phyloP scores from a whole-genome alignment of 495 filamentous ascomycete genomes.

The Friedmanniomyces endolithicus region DNA sequence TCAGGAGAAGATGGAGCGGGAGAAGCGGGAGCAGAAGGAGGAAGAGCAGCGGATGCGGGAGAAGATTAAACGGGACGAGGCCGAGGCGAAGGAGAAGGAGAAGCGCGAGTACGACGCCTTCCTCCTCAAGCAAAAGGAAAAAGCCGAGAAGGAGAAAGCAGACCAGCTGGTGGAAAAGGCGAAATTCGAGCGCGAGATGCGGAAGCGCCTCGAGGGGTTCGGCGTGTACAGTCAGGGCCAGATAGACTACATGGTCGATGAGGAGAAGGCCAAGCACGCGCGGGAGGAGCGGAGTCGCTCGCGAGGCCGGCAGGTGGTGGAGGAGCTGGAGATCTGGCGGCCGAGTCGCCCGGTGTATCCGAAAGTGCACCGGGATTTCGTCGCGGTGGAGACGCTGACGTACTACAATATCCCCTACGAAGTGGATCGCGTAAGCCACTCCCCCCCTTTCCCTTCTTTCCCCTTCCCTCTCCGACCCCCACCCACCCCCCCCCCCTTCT shows the following conservation, averaged over 20 bases:
- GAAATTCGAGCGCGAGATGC: constrained; percentile 36
- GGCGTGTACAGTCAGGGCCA: constrained; percentile 29
- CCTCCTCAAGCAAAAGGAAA: constrained; percentile 25
- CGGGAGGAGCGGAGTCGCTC: constrained; percentile 17
- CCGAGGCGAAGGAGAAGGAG: constrained; percentile 26
- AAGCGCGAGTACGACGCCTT: constrained; percentile 25
- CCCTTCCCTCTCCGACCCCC: not conserved
- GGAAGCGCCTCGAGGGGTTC: constrained; percentile 17
- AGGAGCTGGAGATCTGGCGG: not conserved
- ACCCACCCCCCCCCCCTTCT: not conserved
- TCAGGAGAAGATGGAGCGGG: constrained; percentile 21
- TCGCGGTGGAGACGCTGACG: constrained; percentile 28
- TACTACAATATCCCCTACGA: constrained; percentile 33
- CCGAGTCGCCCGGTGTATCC: constrained; percentile 23
- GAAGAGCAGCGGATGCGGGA: constrained; percentile 20
- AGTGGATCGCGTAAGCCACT: constrained; percentile 24
- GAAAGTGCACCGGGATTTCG: constrained; percentile 30
- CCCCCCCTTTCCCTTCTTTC: not conserved
- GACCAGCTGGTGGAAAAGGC: constrained; percentile 31
- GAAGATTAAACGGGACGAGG: constrained; percentile 24
- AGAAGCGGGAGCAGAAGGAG: constrained; percentile 21
- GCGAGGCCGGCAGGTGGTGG: not conserved
- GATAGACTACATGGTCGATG: constrained; percentile 28
- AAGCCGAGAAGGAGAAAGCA: constrained; percentile 27
- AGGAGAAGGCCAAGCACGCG: constrained; percentile 21